A percentile compares a stretch with the other conserved stretches of the same genome.
These are phyloP conservation scores for Entomortierella lignicola DNA, from an alignment of 192 early-diverging fungal genomes.

Conservation along the genomic window DNA sequence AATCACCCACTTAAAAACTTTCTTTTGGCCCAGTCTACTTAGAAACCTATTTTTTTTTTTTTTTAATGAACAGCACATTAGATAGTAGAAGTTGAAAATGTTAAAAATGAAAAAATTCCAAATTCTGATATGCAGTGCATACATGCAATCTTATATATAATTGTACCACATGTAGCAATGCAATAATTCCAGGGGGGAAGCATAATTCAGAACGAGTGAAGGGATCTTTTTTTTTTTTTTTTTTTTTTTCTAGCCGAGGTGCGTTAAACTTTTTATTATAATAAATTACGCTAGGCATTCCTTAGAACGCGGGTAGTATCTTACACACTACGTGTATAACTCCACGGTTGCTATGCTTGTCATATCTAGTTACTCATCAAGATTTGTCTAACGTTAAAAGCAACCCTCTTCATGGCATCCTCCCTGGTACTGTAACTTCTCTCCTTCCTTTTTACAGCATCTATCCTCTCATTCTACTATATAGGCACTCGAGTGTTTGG, in stretches of 20 bases:
- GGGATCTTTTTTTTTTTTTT: no score
- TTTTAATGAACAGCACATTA: not conserved
- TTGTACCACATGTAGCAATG: not conserved
- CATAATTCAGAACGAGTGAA: no score
- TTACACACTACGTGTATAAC: no score
- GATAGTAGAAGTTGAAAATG: not conserved
- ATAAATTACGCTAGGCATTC: no score
- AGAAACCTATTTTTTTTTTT: not conserved
- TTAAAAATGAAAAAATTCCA: constrained; percentile 4
- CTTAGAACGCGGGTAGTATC: no score
- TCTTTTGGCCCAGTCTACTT: not conserved
- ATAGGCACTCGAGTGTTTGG: constrained; percentile 9
- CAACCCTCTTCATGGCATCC: no score
- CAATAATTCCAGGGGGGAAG: constrained; percentile 1
- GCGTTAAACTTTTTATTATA: no score
- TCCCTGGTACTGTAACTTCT: not conserved
- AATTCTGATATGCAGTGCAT: constrained; percentile 10
- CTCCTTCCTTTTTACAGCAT: not conserved
- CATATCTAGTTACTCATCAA: no score
- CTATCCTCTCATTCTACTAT: not conserved
- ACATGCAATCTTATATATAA: not conserved
- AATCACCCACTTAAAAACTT: no score
- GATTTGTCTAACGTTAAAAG: no score
- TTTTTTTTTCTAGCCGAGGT: no score
- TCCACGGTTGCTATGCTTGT: no score